Conservation (phyloP, 192 early-diverging fungal genomes). For the Mortierella claussenii region DNA sequence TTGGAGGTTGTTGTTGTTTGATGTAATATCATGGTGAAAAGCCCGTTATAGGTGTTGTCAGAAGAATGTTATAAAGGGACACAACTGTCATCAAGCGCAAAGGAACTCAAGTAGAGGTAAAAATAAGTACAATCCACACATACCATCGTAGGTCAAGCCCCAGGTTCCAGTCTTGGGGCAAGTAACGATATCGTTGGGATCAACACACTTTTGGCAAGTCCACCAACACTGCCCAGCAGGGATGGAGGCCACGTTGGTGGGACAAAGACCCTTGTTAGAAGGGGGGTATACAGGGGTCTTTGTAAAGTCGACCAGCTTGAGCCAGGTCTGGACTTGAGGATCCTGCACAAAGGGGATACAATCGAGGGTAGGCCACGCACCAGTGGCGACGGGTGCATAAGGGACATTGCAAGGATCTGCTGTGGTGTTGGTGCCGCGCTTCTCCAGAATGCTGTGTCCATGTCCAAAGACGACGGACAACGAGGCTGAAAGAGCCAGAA, state of each 20-base stretch:
- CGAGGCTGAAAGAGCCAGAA: slow-evolving; percentile 12
- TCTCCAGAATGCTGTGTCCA: slow-evolving; percentile 11
- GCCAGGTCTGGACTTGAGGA: slow-evolving; percentile 54
- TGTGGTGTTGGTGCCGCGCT: slow-evolving; percentile 1
- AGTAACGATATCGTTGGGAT: slow-evolving; percentile 21
- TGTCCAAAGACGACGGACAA: slow-evolving; percentile 20
- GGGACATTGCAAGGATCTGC: not conserved
- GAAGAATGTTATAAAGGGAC: not conserved
- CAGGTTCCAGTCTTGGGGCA: slow-evolving; percentile 61
- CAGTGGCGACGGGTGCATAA: slow-evolving; percentile 12
- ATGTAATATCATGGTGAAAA: not conserved
- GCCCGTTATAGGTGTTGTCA: not conserved
- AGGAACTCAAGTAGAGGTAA: not conserved
- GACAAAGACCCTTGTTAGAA: slow-evolving; percentile 34
- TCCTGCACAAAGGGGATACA: slow-evolving; percentile 29
- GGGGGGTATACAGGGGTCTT: slow-evolving; percentile 51
- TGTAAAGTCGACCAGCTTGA: slow-evolving; percentile 41
- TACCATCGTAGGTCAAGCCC: slow-evolving; percentile 63
- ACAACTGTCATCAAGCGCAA: not conserved
- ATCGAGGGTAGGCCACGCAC: slow-evolving; percentile 30
- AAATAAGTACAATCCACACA: slow-evolving; percentile 2
- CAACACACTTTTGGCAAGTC: slow-evolving; percentile 54
- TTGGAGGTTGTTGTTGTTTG: no score
- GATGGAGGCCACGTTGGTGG: slow-evolving; percentile 10
- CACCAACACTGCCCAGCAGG: slow-evolving; percentile 57